phyloP scores from a whole-genome alignment of 306 rosid species.

The Pyrus betulifolia region DNA sequence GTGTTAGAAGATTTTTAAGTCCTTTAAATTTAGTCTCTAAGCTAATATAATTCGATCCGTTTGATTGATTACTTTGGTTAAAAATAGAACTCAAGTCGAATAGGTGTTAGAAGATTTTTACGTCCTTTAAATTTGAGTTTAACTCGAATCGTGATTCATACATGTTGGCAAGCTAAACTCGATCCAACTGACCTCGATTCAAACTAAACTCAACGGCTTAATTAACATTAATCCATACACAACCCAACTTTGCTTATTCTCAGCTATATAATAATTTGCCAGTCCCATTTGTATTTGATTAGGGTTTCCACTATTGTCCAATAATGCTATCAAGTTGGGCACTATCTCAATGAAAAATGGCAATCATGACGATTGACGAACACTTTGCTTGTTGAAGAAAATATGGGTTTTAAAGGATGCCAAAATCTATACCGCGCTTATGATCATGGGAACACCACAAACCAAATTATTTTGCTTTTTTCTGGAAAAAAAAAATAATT shows the following conservation, averaged over 20 bases:
- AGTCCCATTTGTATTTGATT: not conserved
- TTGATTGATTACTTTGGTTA: not conserved
- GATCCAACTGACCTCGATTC: not conserved
- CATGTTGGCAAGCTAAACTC: not conserved
- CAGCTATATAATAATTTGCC: not conserved
- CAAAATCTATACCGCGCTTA: not conserved
- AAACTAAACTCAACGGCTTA: not conserved
- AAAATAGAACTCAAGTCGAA: not conserved
- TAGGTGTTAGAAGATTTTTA: not conserved
- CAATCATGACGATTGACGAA: not conserved
- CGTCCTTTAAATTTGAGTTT: not conserved
- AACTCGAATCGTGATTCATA: not conserved
- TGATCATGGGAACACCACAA: not conserved
- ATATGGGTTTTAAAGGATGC: not conserved
- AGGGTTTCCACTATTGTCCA: not conserved
- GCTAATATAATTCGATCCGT: not conserved
- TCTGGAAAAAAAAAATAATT: not conserved
- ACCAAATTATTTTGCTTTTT: constrained; percentile 2
- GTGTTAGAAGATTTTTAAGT: not conserved
- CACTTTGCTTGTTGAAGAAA: not conserved
- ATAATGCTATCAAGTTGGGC: not conserved
- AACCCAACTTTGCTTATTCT: not conserved
- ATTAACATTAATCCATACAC: not conserved
- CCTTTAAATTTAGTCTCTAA: not conserved
- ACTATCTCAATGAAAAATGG: not conserved